A percentile compares a stretch with the other conserved stretches of the same genome.
Evolutionary conservation across 441 rosid genomes (phyloP).

Genomic region (Pelargonium cotyledonis): DNA sequence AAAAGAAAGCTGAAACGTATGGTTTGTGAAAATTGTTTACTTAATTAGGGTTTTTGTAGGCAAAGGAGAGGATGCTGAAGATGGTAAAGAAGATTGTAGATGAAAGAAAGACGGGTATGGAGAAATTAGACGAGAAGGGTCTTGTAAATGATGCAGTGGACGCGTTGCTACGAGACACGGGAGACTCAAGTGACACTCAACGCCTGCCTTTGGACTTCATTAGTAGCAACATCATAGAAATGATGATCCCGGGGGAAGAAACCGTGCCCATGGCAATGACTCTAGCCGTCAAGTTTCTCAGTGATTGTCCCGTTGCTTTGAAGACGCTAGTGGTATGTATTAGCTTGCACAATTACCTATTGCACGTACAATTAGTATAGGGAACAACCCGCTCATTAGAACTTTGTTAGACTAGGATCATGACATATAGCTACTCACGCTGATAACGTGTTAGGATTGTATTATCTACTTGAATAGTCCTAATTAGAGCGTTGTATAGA

Average conservation of each 20-base stretch:
- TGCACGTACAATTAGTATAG: too few relatives aligned
- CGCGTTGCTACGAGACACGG: conserved; percentile 51
- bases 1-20: not conserved
- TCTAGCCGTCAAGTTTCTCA: conserved; percentile 51
- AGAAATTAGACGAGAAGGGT: conserved; percentile 24
- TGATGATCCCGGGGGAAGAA: conserved; percentile 81
- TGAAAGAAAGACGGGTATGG: conserved; percentile 32
- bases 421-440: too few relatives aligned
- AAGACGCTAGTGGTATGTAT: conserved; percentile 47
- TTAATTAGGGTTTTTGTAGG: conserved; percentile 33
- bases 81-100: conserved; percentile 47
- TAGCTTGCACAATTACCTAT: too few relatives aligned
- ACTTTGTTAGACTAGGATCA: too few relatives aligned
- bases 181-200: conserved; percentile 42
- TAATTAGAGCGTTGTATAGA: too few relatives aligned
- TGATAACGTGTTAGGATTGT: too few relatives aligned
- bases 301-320: conserved; percentile 43
- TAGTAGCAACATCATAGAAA: conserved; percentile 56
- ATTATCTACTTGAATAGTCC: too few relatives aligned
- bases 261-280: conserved; percentile 72
- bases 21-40: not conserved
- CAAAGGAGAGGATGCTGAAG: conserved; percentile 46
- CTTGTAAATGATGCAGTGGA: conserved; percentile 49
- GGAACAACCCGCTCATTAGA: too few relatives aligned
- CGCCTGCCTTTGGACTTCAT: conserved; percentile 50